A percentile compares a stretch with the other conserved stretches of the same genome.
Evolutionary conservation across 2,329 filamentous ascomycete genomes (phyloP).

Genomic region (Metarhizium humberi): DNA sequence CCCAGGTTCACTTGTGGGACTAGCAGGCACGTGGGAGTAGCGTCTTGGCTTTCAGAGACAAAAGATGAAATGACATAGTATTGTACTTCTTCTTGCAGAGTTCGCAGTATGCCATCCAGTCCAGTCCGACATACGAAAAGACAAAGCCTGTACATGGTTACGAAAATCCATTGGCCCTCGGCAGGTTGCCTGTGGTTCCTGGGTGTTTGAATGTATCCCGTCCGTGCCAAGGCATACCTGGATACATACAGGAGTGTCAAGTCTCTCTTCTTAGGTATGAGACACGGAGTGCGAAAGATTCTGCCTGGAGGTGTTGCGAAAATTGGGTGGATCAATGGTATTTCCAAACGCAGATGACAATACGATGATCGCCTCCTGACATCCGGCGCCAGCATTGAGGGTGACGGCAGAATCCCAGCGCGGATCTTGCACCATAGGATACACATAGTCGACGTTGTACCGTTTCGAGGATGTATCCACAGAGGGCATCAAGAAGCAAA

Average conservation of each 20-base stretch:
- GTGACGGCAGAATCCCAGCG: background rate
- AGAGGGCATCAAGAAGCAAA: no score
- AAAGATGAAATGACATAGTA: background rate
- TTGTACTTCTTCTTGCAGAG: background rate
- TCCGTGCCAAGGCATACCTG: background rate
- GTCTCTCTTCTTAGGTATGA: background rate
- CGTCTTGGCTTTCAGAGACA: conserved; percentile 6
- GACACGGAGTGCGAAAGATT: background rate
- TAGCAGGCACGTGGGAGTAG: conserved; percentile 7
- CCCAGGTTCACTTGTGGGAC: conserved; percentile 2
- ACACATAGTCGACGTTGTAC: no score
- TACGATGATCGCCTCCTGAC: background rate
- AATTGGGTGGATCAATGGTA: background rate
- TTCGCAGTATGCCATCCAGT: background rate
- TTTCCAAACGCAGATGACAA: background rate
- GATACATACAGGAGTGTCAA: no score
- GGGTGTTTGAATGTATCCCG: background rate
- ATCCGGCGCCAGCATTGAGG: background rate
- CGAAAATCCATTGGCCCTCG: no score
- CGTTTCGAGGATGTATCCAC: no score
- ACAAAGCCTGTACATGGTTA: no score
- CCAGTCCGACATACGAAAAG: background rate
- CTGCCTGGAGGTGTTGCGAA: background rate
- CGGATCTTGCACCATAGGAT: no score
- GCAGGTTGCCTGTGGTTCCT: no score